Evolutionary conservation across 768 basidiomycete genomes (phyloP), one percentile per base, ranked within the genome.

Genomic region (Pholiota conissans): DNA sequence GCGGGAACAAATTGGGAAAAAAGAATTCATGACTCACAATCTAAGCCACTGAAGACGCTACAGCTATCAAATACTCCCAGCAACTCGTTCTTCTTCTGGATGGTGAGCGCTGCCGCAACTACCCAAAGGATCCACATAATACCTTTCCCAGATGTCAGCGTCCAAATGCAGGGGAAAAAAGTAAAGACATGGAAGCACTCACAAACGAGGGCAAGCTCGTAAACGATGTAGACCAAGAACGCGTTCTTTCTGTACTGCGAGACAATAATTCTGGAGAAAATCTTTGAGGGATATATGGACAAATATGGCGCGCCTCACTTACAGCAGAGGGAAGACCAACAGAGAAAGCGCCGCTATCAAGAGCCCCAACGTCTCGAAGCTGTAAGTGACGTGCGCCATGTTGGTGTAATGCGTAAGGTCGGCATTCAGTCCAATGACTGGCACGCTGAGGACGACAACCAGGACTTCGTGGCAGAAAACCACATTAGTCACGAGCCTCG

Each of bases 241-340:
- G 55, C 55, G 32, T 56, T 37, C 34, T 40, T 56, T 13, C 55
- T 35, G 7, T 34, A 35, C 1, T 27, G 20, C 13, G 55, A 37
- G 28, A 56, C 55, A 13, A 30, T 22, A 16, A 56, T 22, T 35
- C 55, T 56, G 14, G 28, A 29, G 9, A 1, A 14, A 14, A 8
- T 8, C 2, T 40, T 28, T 28, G n/a, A n/a, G n/a, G 39, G 24
- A 28, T 3, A 8, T 26, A 29, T 1, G 26, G 3, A 30, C 5
- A n/a, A 20, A 11, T 18, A 6, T 10, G 13, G 7, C 13, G 14
- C 4, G 42, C 22, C 11, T 10, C 5, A 45, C 42, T 5, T 24
- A 54, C 53, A 54, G 53, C n/a, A 46, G 5, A 3, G 53, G 53
- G 18, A 54, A 30, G 14, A 54, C 13, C 27, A 54, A 14, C 9